These are phyloP conservation scores for Fusarium nanum DNA, from an alignment of 2,329 filamentous ascomycete genomes.

Conservation along the genomic window DNA sequence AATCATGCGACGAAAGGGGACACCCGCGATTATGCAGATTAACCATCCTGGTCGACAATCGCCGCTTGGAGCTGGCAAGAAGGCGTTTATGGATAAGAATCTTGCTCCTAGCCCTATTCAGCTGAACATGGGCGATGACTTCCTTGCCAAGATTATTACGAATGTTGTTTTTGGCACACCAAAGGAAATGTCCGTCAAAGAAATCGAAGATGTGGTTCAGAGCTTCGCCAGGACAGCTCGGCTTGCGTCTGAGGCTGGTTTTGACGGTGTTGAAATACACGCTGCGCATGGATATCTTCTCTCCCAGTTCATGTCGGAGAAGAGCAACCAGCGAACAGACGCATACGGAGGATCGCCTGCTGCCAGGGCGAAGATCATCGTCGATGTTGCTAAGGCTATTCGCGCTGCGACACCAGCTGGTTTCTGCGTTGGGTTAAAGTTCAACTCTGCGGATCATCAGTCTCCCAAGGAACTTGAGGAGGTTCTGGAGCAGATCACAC, in stretches of 20 bases:
- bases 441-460: conserved; percentile 70
- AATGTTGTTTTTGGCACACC: conserved; percentile 64
- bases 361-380: conserved; percentile 62
- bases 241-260: conserved; percentile 59
- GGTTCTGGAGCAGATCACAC: conserved; percentile 67
- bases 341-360: conserved; percentile 64
- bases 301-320: conserved; percentile 64
- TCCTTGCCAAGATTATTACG: conserved; percentile 50
- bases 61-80: conserved; percentile 52
- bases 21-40: conserved; percentile 58
- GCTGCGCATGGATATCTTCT: conserved; percentile 69
- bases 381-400: conserved; percentile 61
- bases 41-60: conserved; percentile 62
- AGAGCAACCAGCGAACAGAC: conserved; percentile 64
- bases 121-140: conserved; percentile 54
- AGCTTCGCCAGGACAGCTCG: conserved; percentile 66
- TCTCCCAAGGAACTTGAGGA: conserved; percentile 57
- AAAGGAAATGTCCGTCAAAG: conserved; percentile 64
- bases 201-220: conserved; percentile 64
- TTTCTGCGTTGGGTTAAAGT: conserved; percentile 65
- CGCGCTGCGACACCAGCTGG: conserved; percentile 50
- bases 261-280: conserved; percentile 60
- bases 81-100: conserved; percentile 52
- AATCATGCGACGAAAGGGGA: conserved; percentile 48
- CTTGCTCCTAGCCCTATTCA: conserved; percentile 59